Conservation (phyloP, 2,329 filamentous ascomycete species). For the Sarocladiaceae sp. region DNA sequence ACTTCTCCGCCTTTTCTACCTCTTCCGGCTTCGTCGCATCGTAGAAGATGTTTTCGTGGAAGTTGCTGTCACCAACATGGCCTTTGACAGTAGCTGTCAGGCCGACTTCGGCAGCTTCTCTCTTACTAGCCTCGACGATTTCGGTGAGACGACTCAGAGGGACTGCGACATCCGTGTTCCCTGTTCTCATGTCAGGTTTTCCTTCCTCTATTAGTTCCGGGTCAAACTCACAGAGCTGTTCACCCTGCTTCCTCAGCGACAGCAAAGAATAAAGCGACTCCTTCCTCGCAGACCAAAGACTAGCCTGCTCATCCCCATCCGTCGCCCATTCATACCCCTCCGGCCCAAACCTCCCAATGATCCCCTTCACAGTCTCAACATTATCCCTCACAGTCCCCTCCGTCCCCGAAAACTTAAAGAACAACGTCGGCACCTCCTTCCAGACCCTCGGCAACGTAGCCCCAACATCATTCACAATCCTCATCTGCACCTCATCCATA, state of each 20-base stretch:
- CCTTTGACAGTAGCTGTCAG: constrained; percentile 76
- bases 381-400: constrained; percentile 25
- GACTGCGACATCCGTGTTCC: constrained; percentile 65
- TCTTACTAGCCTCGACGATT: constrained; percentile 59
- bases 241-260: constrained; percentile 41
- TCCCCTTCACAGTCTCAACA: constrained; percentile 36
- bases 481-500: constrained; percentile 75
- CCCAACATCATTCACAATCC: constrained; percentile 48
- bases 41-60: constrained; percentile 81
- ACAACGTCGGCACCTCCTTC: constrained; percentile 62
- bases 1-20: constrained; percentile 63
- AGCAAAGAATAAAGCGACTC: constrained; percentile 60
- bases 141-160: constrained; percentile 64
- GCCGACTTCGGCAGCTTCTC: constrained; percentile 63
- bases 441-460: constrained; percentile 51
- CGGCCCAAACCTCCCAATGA: constrained; percentile 42
- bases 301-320: constrained; percentile 27
- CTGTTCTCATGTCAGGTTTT: constrained; percentile 31
- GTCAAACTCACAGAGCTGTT: constrained; percentile 31
- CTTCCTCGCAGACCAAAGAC: constrained; percentile 62
- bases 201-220: constrained; percentile 45
- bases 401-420: constrained; percentile 69
- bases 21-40: constrained; percentile 61
- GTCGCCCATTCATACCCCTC: constrained; percentile 40
- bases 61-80: constrained; percentile 82